A percentile compares a stretch with the other conserved stretches of the same genome.
These are phyloP conservation scores for Globisporangium lucens DNA, from an alignment of 352 stramenopile genomes.

Conservation along the genomic window DNA sequence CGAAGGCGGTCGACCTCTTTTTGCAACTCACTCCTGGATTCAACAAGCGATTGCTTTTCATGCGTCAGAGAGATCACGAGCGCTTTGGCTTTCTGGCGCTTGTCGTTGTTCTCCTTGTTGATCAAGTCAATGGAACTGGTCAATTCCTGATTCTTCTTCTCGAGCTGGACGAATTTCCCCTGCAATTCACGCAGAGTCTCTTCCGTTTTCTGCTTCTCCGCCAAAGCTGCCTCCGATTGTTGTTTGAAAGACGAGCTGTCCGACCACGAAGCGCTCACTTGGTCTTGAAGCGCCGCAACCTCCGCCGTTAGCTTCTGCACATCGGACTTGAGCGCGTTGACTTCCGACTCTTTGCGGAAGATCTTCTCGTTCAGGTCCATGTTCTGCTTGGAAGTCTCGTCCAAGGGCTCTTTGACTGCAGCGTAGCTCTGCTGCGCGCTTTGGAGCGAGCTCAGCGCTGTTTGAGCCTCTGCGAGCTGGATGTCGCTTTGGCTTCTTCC, in stretches of 20 bases:
- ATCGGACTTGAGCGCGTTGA: constrained; percentile 39
- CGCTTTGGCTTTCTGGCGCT: constrained; percentile 69
- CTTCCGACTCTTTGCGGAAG: constrained; percentile 49
- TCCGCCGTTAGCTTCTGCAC: constrained; percentile 44
- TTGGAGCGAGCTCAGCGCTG: constrained; percentile 35
- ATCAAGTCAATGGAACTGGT: constrained; percentile 32
- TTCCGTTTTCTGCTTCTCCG: constrained; percentile 46
- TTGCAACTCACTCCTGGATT: constrained; percentile 45
- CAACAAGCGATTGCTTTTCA: constrained; percentile 54
- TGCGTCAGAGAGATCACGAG: constrained; percentile 61
- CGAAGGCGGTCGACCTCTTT: constrained; percentile 68
- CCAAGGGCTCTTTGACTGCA: constrained; percentile 32
- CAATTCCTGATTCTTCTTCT: constrained; percentile 63
- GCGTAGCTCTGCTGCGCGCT: constrained; percentile 39
- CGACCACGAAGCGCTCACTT: constrained; percentile 37
- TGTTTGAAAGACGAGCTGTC: constrained; percentile 43
- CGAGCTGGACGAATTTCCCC: constrained; percentile 33
- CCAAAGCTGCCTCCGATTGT: constrained; percentile 37
- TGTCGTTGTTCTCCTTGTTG: constrained; percentile 59
- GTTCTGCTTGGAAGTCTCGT: constrained; percentile 52
- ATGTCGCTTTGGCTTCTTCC: constrained; percentile 50
- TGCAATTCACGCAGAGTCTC: constrained; percentile 32
- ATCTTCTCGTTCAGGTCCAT: constrained; percentile 54
- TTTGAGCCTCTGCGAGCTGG: constrained; percentile 55
- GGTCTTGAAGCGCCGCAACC: constrained; percentile 34